Conservation (phyloP, 257 asterid genomes). For the Solanum peruvianum region DNA sequence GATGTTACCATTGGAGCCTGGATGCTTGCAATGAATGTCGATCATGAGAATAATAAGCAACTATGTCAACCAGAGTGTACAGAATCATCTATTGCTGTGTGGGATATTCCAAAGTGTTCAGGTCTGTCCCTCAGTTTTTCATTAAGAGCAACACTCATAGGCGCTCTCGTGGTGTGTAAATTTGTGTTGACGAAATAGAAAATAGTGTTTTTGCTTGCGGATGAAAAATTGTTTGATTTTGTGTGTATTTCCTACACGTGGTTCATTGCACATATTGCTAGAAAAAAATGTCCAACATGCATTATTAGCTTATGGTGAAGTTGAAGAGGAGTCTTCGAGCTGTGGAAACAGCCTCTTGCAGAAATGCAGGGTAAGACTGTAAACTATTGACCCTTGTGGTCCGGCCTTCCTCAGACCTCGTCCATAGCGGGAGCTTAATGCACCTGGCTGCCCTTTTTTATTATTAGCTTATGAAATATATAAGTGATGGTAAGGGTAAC, state of each 20-base stretch:
- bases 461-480: neutral
- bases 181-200: neutral
- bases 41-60: slow-evolving; percentile 59
- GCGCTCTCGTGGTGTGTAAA: neutral
- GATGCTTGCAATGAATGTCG: slow-evolving; percentile 99
- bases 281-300: neutral
- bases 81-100: slow-evolving; percentile 69
- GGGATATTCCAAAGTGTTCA: slow-evolving; percentile 99
- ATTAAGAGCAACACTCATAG: neutral
- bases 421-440: neutral
- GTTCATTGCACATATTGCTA: neutral
- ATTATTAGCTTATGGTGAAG: neutral
- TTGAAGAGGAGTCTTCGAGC: neutral
- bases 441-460: neutral
- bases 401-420: neutral
- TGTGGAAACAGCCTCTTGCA: neutral
- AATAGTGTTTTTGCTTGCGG: neutral
- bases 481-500: neutral
- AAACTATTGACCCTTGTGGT: neutral
- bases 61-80: slow-evolving; percentile 70
- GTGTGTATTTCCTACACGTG: neutral
- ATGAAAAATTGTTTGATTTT: neutral
- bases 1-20: slow-evolving; percentile 99
- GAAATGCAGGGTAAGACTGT: neutral
- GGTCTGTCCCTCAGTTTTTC: slow-evolving; percentile 26